Evolutionary conservation across 805 yeast genomes (phyloP), one percentile per base, ranked within the genome.

Genomic region (Sporopachydermia quercuum): DNA sequence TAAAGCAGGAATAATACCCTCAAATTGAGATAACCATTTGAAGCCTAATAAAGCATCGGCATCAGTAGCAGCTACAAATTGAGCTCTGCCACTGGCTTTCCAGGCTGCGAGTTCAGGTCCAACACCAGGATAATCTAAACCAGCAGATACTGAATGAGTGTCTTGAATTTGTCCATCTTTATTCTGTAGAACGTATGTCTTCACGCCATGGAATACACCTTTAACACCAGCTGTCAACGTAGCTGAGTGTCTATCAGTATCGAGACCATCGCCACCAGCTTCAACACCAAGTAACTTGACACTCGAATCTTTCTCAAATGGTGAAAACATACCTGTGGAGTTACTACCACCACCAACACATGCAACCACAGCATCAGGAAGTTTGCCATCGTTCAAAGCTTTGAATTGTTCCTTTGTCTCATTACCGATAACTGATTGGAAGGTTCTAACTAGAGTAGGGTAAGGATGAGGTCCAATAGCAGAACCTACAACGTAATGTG

Each of bases 321-420:
- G 96, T 16, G 85, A 77, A 61, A 91, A 91, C 73, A 89, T 76
- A 58, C 99, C 99, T 19, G 93, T 76, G 39, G 95, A 79, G 70
- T 91, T 91, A 15, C 96, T 85, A 41, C 99, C 99, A 54, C 99
- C 99, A 53, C 99, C 99, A 39, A 91, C 98, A 70, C 99, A 91
- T 2, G 99, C 99, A 45, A 91, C 96, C 35, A 91, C 76, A 15
- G 87, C 85, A 53, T 91, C 83, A 37, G 98, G 98, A 47, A 91
- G 68, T 52, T 74, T 78, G 34, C 94, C 94, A 45, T 74, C 64
- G 58, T 83, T 85, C 49, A 79, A 63, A 48, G 71, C 75, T 48
- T 72, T 75, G 64, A 87, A 87, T 63, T 91, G 95, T 58, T 82
- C 78, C 61, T 83, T 86, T 37, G 96, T 83, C 66, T 91, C 99